Conservation (phyloP, 305 asterid genomes). For the Fraxinus greggii region DNA sequence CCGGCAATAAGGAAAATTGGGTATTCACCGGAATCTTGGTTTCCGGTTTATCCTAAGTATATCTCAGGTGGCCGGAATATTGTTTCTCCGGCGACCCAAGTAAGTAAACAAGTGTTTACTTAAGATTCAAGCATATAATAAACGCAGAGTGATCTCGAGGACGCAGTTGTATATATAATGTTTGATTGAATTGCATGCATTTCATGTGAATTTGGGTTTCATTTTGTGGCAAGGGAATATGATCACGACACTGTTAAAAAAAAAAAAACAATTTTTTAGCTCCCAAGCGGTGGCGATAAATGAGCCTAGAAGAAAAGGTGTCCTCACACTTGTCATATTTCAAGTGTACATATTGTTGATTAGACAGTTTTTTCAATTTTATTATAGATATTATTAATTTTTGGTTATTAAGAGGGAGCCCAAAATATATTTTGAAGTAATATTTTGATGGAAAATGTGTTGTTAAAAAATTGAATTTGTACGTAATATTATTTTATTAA, state of each 20-base stretch:
- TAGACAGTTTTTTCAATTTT: not conserved
- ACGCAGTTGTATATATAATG: slow-evolving; percentile 47
- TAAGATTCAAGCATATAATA: slow-evolving; percentile 20
- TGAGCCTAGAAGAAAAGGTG: not conserved
- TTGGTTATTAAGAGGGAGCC: no score
- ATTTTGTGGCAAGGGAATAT: slow-evolving; percentile 42
- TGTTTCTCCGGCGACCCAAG: slow-evolving; percentile 39
- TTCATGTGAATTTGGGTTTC: slow-evolving; percentile 61
- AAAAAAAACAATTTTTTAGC: not conserved
- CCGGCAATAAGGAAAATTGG: not conserved
- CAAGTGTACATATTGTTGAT: not conserved
- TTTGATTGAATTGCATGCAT: slow-evolving; percentile 25
- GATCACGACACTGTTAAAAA: slow-evolving; percentile 41
- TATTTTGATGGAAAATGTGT: no score
- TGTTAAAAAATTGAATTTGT: no score
- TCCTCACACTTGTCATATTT: not conserved
- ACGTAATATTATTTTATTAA: no score
- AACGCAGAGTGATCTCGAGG: slow-evolving; percentile 29
- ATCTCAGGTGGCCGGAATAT: slow-evolving; percentile 32
- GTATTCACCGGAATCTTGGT: slow-evolving; percentile 33
- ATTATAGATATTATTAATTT: no score
- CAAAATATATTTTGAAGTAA: no score
- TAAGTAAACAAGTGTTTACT: slow-evolving; percentile 4
- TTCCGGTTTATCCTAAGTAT: slow-evolving; percentile 25
- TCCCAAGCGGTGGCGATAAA: not conserved